Base-by-base conservation (phyloP, 805 yeast species). In the Cyberlindnera bimundalis region DNA sequence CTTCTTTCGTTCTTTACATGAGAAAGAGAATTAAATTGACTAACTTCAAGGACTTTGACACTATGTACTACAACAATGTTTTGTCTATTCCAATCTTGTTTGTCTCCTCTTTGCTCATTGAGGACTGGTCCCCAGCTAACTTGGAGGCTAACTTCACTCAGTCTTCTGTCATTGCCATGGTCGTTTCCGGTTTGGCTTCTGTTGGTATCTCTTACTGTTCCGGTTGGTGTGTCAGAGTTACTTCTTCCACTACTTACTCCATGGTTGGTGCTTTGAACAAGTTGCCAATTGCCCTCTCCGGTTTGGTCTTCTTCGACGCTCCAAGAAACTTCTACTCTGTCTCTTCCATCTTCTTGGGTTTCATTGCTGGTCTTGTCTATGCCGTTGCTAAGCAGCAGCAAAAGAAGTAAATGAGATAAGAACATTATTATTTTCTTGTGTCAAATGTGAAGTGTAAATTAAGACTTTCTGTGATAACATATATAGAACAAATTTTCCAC, bases 211-310 rank as follows among this genome's bases (percentile, higher is more conserved):
- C 98, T 33, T 93, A 93, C 78, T 88, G 96, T 68, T 89, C 98
- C 11, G 99, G 97, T 47, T 93, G 99, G 99, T 93, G 99, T 78
- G 96, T 93, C 52, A 87, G 99, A 72, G 98, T 93, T 50, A 93
- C 99, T 32, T 88, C 97, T 17, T 90, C 98, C 20, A 93, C 99
- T 41, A 93, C 99, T 41, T 93, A 93, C 73, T 88, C 96, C 40
- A 93, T 93, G 99, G 98, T 93, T 45, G 99, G 99, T 66, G 99
- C 99, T 40, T 78, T 93, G 66, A 93, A 93, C 79, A 93, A 93
- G 71, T 80, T 93, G 58, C 99, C 99, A 61, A 88, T 93, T 60
- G 99, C 99, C 13, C 74, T 93, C 45, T 82, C 96, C 29, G 99
- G 99, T 30, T 78, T 93, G 65, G 61, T 93, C 53, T 91, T 93